Evolutionary conservation across 106 monocot species (phyloP).

Genomic region (Acorus gramineus): DNA sequence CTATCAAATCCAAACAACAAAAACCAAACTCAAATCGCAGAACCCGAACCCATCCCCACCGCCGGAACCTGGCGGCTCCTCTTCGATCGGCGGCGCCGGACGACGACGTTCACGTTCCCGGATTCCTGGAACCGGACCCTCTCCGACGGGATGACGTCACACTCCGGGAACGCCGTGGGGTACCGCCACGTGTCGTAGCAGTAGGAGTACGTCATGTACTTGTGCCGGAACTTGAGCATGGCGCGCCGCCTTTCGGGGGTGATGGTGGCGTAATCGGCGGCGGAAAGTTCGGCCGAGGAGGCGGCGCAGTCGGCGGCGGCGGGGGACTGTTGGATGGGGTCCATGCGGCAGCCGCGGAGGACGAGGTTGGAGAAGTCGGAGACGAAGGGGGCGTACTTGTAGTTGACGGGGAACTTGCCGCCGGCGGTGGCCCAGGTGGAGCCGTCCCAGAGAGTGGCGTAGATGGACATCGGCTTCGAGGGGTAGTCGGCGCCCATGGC

Average conservation of each 20-base stretch:
- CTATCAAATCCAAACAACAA: too few species aligned
- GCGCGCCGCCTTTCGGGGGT: constrained; percentile 12
- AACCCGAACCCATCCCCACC: too few species aligned
- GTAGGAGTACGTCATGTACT: constrained; percentile 35
- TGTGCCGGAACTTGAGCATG: constrained; percentile 28
- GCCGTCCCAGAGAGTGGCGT: constrained; percentile 24
- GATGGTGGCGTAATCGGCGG: constrained; percentile 23
- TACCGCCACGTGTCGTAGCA: constrained; percentile 39
- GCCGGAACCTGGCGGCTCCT: too few species aligned
- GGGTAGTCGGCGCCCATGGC: constrained; percentile 40
- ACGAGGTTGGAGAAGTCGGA: constrained; percentile 29
- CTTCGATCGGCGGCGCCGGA: too few species aligned
- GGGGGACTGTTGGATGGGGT: constrained; percentile 13
- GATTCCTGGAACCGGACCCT: constrained; percentile 26
- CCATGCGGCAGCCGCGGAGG: constrained; percentile 25
- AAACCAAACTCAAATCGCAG: too few species aligned
- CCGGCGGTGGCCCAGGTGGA: constrained; percentile 45
- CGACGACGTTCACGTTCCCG: constrained; percentile 2
- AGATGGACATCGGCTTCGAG: constrained; percentile 35
- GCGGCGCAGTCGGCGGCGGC: constrained; percentile 13
- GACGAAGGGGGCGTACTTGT: constrained; percentile 39
- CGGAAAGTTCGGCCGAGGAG: constrained; percentile 10
- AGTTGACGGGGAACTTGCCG: constrained; percentile 34
- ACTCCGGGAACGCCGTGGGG: constrained; percentile 26
- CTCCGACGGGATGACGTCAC: constrained; percentile 18